Evolutionary conservation across 2,329 filamentous ascomycete genomes (phyloP), one percentile per base, ranked within the genome.

Genomic region (Aspergillus novofumigatus): DNA sequence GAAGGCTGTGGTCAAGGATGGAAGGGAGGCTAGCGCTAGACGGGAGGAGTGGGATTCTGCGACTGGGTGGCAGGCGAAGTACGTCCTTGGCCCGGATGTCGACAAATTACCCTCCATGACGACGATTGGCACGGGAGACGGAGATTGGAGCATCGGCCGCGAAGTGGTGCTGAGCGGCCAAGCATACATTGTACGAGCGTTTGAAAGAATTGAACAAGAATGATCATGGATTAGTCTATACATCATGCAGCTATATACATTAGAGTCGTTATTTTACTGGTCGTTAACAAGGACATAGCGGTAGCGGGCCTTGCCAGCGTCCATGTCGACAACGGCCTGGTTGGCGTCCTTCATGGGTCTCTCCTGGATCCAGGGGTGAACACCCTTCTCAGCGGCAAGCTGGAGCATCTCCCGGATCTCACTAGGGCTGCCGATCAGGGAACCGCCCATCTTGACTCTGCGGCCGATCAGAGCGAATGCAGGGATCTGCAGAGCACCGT

Each of bases 391-490:
- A 7, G 67, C 76, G 4, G 69, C 73, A 20, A 79, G 64, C n/a
- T 74, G 61, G 54, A 79, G 64, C 77, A 79, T 78, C 56, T 77
- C 71, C 11, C 69, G 65, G 50, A 78, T 77, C 59, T 78, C 71
- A 8, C 60, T 58, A 5, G 73, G 75, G 45, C 69, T 69, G 5
- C 77, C 76, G 51, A 78, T 75, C 26, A 70, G 35, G 3, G 72
- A 75, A 3, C 82, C 83, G 8, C 74, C 76, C 20, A 86, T 68
- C 65, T 77, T 81, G 55, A 77, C 59, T 10, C 67, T 63, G 28
- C 81, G 85, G 4, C 63, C 65, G 48, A 89, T 82, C 53, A 90
- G 71, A 0, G 78, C 71, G 62, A 83, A 83, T 5, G 82, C 81
- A 53, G 77, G 80, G 63, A 89, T 80, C 1, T 75, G 70, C 2